Evolutionary conservation across 441 rosid genomes (phyloP), one percentile per base, ranked within the genome.

Genomic region (Dalechampia spathulata): DNA sequence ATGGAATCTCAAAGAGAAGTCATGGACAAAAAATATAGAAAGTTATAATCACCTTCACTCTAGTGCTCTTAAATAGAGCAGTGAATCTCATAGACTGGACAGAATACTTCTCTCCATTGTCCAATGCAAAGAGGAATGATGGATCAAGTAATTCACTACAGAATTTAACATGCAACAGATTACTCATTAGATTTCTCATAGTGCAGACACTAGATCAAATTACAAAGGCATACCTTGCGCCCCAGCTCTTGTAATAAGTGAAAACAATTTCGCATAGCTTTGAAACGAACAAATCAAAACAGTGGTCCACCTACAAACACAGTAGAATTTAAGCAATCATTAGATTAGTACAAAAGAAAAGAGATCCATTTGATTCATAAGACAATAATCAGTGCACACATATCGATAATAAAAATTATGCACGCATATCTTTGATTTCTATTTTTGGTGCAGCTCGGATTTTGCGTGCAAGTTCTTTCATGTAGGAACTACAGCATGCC

Each of bases 191-290:
- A 62, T 36, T 32, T 56, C n/a, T 54, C 34, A 54, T 26, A 41
- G 41, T 21, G 55, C 14, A n/a, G n/a, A 25, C 43, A 32, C 37
- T 38, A 16, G 22, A 68, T 50, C 21, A 52, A 22, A 56, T 53
- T 64, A 42, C 28, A 51, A 64, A 58, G 53, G 37, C 50, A 65
- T 80, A 94, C 99, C 96, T 94, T 52, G 96, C 94, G n/a, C 96
- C 87, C 98, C 99, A 84, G 76, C 98, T 90, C 81, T 94, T 94
- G 85, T 90, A 90, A 76, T 86, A 86, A 37, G 94, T 82, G 88
- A 87, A 86, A 63, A 86, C 79, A 72, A 78, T 81, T 63, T 94
- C 98, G 57, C 83, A 80, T 51, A 94, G 80, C 68, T 77, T 90
- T 67, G 90, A 76, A 65, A 86, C 96, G 73, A 94, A 90, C 70